A percentile compares a stretch with the other conserved stretches of the same genome.
phyloP scores from a whole-genome alignment of 345 rosid genomes.

The Aquilaria sinensis region DNA sequence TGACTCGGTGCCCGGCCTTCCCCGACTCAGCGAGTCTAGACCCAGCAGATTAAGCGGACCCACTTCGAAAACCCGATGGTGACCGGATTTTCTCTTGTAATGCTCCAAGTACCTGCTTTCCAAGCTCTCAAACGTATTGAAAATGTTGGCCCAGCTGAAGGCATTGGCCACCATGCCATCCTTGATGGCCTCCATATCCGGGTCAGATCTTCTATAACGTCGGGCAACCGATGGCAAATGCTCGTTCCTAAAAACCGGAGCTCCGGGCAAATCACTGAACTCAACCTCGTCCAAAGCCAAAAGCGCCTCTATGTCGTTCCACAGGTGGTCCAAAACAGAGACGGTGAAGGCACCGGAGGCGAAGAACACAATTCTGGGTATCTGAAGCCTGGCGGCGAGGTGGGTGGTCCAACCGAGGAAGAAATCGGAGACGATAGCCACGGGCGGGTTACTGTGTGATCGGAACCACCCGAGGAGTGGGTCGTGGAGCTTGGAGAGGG shows the following conservation, averaged over 20 bases:
- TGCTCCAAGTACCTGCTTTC: constrained; percentile 35
- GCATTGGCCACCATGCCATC: constrained; percentile 25
- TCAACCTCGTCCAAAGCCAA: constrained; percentile 18
- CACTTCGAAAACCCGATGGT: constrained; percentile 40
- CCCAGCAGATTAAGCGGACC: constrained; percentile 53
- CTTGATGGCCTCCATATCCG: constrained; percentile 29
- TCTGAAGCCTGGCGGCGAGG: constrained; percentile 29
- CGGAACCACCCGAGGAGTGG: constrained; percentile 49
- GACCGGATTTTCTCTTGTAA: constrained; percentile 32
- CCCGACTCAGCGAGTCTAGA: constrained; percentile 8
- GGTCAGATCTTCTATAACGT: constrained; percentile 16
- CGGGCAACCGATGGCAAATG: constrained; percentile 45
- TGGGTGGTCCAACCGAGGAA: constrained; percentile 69
- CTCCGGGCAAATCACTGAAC: constrained; percentile 40
- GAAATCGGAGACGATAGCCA: constrained; percentile 65
- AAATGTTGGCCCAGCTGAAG: constrained; percentile 37
- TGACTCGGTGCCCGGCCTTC: neutral
- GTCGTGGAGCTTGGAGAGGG: constrained; percentile 36
- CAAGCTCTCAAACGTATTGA: constrained; percentile 38
- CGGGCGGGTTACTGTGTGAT: constrained; percentile 51
- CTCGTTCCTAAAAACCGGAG: constrained; percentile 35
- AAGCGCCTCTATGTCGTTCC: constrained; percentile 17
- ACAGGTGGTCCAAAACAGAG: constrained; percentile 22
- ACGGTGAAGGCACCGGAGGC: constrained; percentile 29
- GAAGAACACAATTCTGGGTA: constrained; percentile 49